Evolutionary conservation across 257 asterid species (phyloP).

Genomic region (Lantana camara): DNA sequence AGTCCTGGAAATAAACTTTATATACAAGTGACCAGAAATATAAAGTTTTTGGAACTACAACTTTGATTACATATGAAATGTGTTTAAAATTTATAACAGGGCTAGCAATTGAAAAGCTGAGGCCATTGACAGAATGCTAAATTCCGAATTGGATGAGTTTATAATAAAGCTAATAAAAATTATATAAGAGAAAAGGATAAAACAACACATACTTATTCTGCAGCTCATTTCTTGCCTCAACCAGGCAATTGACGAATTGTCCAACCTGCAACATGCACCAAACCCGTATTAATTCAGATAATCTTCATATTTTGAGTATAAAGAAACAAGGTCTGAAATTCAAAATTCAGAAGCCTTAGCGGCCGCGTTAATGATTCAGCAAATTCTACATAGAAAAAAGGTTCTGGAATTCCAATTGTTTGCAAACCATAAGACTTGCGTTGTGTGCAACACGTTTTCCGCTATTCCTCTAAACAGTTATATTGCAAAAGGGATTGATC

Average conservation of each 20-base stretch:
- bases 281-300: background rate
- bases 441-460: background rate
- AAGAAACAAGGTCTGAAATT: background rate
- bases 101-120: background rate
- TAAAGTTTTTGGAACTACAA: background rate
- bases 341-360: background rate
- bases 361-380: conserved; percentile 1
- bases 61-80: background rate
- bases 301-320: conserved; percentile 11
- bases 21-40: background rate
- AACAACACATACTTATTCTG: conserved; percentile 55
- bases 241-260: conserved; percentile 68
- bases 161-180: background rate
- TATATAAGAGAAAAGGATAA: background rate
- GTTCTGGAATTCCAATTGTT: background rate
- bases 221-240: conserved; percentile 67
- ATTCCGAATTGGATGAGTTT: background rate
- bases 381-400: background rate
- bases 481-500: background rate
- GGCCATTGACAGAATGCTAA: background rate
- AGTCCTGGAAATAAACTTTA: background rate
- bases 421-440: background rate
- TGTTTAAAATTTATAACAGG: background rate
- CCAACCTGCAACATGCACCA: conserved; percentile 55
- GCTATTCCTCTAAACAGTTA: background rate